Percentiles rank a stretch among this genome's conserved stretches.
phyloP scores from a whole-genome alignment of 805 yeast genomes.

The Suhomyces pyralidae region DNA sequence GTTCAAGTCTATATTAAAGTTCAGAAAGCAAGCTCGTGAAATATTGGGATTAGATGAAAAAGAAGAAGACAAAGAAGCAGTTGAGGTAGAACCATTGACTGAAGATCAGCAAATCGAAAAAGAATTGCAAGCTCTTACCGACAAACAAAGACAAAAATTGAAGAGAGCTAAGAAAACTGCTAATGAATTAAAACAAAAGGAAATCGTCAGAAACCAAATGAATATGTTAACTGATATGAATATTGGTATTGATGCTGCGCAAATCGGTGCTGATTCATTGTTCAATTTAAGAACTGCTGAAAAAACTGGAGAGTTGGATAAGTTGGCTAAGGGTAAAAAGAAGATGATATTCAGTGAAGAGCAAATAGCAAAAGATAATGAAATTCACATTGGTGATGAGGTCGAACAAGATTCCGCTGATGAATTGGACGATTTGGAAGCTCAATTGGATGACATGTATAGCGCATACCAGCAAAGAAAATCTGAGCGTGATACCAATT shows the following conservation, averaged over 20 bases:
- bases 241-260: constrained; percentile 90
- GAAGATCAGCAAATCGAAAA: constrained; percentile 90
- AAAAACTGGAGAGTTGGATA: constrained; percentile 76
- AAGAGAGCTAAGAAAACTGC: constrained; percentile 81
- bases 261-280: constrained; percentile 70
- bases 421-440: constrained; percentile 69
- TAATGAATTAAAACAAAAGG: constrained; percentile 84
- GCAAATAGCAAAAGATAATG: constrained; percentile 53
- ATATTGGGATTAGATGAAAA: constrained; percentile 63
- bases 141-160: constrained; percentile 61
- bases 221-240: constrained; percentile 91
- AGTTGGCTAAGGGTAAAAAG: constrained; percentile 74
- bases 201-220: constrained; percentile 89
- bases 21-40: constrained; percentile 86
- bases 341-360: constrained; percentile 56
- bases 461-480: constrained; percentile 60
- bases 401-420: constrained; percentile 40
- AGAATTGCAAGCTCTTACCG: constrained; percentile 73
- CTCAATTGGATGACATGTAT: constrained; percentile 81
- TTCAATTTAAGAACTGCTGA: constrained; percentile 85
- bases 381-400: constrained; percentile 49
- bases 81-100: constrained; percentile 67
- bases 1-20: constrained; percentile 76
- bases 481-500: constrained; percentile 67
- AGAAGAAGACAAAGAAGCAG: constrained; percentile 48